Evolutionary conservation across 2,329 filamentous ascomycete species (phyloP).

Genomic region (Neonectria coccinea): DNA sequence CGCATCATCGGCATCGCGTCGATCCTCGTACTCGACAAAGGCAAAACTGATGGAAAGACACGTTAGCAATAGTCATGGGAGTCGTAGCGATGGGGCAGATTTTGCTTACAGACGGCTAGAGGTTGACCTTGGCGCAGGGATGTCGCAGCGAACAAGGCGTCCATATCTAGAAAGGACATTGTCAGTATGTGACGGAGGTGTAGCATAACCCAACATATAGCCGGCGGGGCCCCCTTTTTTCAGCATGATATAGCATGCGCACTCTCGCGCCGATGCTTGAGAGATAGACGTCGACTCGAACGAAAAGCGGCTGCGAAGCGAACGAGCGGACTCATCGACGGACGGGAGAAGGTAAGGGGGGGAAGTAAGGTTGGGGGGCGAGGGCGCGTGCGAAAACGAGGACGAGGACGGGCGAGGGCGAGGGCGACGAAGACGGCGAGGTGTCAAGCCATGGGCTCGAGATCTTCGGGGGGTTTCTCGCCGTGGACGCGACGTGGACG

Average conservation of each 20-base stretch:
- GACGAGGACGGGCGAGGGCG: conserved; percentile 43
- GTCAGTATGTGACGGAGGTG: conserved; percentile 62
- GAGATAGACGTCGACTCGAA: conserved; percentile 42
- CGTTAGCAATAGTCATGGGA: conserved; percentile 24
- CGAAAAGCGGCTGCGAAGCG: conserved; percentile 44
- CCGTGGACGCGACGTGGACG: conserved; percentile 41
- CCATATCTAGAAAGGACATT: conserved; percentile 77
- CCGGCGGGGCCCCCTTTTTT: conserved; percentile 45
- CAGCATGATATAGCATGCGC: conserved; percentile 39
- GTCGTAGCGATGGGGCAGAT: not conserved
- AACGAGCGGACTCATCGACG: conserved; percentile 46
- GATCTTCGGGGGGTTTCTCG: conserved; percentile 37
- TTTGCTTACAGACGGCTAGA: conserved; percentile 90
- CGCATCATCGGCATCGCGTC: conserved; percentile 97
- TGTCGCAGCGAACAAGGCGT: conserved; percentile 97
- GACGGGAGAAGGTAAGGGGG: conserved; percentile 38
- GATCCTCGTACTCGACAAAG: conserved; percentile 99
- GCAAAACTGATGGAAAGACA: conserved; percentile 76
- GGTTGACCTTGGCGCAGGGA: conserved; percentile 93
- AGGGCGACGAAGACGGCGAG: conserved; percentile 46
- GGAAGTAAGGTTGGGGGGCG: conserved; percentile 41
- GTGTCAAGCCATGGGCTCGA: conserved; percentile 44
- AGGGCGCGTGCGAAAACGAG: conserved; percentile 45
- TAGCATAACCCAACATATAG: conserved; percentile 34
- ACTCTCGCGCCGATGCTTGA: conserved; percentile 42